Conservation (phyloP, 1,284 basidiomycete genomes). For the Stygiomarasmius scandens region DNA sequence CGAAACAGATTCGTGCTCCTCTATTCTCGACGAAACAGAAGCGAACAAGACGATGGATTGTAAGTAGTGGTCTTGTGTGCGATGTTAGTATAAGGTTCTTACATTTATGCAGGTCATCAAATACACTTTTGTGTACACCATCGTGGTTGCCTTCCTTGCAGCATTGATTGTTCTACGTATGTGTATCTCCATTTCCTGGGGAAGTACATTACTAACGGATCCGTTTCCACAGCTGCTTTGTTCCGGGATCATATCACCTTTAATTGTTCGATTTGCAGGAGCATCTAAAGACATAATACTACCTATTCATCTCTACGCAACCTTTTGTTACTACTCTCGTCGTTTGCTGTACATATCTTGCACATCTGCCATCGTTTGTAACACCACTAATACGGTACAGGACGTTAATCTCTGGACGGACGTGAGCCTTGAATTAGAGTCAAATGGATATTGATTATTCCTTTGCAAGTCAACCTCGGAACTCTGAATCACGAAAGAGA, state of each 20-base stretch:
- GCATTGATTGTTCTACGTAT: slow-evolving; percentile 85
- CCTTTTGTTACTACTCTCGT: slow-evolving; percentile 7
- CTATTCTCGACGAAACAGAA: slow-evolving; percentile 95
- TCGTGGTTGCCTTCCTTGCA: slow-evolving; percentile 79
- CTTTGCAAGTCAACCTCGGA: neutral
- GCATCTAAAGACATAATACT: slow-evolving; percentile 62
- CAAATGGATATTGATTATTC: no score
- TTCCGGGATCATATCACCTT: slow-evolving; percentile 73
- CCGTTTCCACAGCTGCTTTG: slow-evolving; percentile 52
- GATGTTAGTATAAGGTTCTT: slow-evolving; percentile 2
- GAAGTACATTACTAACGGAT: slow-evolving; percentile 12
- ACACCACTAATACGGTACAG: slow-evolving; percentile 12
- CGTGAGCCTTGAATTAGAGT: neutral
- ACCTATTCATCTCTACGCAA: slow-evolving; percentile 25
- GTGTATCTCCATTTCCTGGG: slow-evolving; percentile 35
- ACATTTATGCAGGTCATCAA: slow-evolving; percentile 57
- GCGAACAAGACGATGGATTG: slow-evolving; percentile 89
- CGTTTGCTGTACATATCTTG: slow-evolving; percentile 14
- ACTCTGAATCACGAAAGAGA: neutral
- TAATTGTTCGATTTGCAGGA: slow-evolving; percentile 74
- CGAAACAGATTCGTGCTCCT: slow-evolving; percentile 93
- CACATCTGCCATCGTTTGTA: slow-evolving; percentile 16
- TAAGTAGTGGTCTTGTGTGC: slow-evolving; percentile 38
- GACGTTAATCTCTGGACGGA: slow-evolving; percentile 12
- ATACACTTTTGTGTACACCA: slow-evolving; percentile 84